phyloP scores from a whole-genome alignment of 345 rosid species.

The Garcia nutans region DNA sequence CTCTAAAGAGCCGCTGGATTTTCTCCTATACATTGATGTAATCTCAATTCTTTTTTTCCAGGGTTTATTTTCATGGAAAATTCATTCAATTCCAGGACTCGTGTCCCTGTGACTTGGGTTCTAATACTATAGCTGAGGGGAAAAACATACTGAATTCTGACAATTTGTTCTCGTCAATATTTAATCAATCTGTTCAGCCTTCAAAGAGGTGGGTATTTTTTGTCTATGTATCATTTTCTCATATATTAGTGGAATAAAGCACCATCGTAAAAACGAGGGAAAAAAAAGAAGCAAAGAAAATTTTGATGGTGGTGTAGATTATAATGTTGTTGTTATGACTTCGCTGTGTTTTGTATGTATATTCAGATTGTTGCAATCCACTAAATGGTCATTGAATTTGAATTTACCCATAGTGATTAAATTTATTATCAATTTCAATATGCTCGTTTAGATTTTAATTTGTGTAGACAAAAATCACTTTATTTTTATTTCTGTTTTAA shows the following conservation, averaged over 20 bases:
- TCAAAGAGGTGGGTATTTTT: slow-evolving; percentile 26
- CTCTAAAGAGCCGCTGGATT: slow-evolving; percentile 35
- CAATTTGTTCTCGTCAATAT: slow-evolving; percentile 2
- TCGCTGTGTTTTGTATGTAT: not conserved
- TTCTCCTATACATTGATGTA: slow-evolving; percentile 40
- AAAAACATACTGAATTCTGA: slow-evolving; percentile 2
- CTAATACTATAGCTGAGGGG: slow-evolving; percentile 7
- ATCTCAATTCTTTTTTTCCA: slow-evolving; percentile 44
- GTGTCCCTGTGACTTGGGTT: slow-evolving; percentile 10
- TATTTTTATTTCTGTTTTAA: no score
- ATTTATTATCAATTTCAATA: no score
- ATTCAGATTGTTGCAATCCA: not conserved
- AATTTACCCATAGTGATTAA: no score
- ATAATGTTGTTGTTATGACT: not conserved
- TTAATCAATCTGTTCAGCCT: slow-evolving; percentile 12
- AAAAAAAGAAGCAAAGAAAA: not conserved
- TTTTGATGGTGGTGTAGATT: not conserved
- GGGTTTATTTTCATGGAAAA: slow-evolving; percentile 29
- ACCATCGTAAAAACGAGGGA: not conserved
- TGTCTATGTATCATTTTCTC: slow-evolving; percentile 9
- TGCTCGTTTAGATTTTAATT: no score
- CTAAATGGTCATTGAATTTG: not conserved
- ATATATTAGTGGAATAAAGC: slow-evolving; percentile 8
- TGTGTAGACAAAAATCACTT: no score
- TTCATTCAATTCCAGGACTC: slow-evolving; percentile 31